Evolutionary conservation across 805 yeast species (phyloP).

Genomic region (Barnettozyma sucrosica): DNA sequence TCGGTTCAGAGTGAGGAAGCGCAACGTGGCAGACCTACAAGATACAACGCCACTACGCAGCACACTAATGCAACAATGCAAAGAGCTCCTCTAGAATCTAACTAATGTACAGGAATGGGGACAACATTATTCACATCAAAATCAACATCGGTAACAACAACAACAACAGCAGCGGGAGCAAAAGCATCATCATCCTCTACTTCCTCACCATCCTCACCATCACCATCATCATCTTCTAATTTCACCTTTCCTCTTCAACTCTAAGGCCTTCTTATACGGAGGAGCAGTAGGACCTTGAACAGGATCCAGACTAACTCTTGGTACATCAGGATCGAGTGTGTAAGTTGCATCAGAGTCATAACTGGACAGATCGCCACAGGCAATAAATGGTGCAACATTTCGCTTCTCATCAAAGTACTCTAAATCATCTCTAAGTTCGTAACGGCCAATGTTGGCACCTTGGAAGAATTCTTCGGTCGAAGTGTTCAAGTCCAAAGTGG

Average conservation of each 20-base stretch:
- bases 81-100: background rate
- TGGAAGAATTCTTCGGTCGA: slow-evolving; percentile 84
- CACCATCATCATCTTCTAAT: slow-evolving; percentile 32
- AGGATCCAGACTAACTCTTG: slow-evolving; percentile 64
- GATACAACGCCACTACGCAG: background rate
- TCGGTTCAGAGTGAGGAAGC: too few relatives aligned
- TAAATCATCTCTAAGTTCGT: slow-evolving; percentile 41
- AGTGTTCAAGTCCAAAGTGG: slow-evolving; percentile 46
- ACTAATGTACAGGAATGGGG: background rate
- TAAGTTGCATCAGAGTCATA: slow-evolving; percentile 97
- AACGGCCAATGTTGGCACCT: slow-evolving; percentile 51
- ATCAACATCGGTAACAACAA: too few relatives aligned
- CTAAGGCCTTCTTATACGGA: slow-evolving; percentile 89
- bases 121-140: too few relatives aligned
- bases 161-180: too few relatives aligned
- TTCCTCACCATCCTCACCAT: background rate
- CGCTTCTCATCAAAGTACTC: slow-evolving; percentile 56
- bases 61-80: background rate
- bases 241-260: slow-evolving; percentile 73
- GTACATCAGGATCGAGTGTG: slow-evolving; percentile 31
- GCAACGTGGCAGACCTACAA: too few relatives aligned
- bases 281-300: slow-evolving; percentile 96
- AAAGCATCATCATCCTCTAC: too few relatives aligned
- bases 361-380: slow-evolving; percentile 87
- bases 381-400: slow-evolving; percentile 81